A percentile compares a stretch with the other conserved stretches of the same genome.
phyloP scores from a whole-genome alignment of 2,329 filamentous ascomycete genomes.

The Fusarium ramigenum region DNA sequence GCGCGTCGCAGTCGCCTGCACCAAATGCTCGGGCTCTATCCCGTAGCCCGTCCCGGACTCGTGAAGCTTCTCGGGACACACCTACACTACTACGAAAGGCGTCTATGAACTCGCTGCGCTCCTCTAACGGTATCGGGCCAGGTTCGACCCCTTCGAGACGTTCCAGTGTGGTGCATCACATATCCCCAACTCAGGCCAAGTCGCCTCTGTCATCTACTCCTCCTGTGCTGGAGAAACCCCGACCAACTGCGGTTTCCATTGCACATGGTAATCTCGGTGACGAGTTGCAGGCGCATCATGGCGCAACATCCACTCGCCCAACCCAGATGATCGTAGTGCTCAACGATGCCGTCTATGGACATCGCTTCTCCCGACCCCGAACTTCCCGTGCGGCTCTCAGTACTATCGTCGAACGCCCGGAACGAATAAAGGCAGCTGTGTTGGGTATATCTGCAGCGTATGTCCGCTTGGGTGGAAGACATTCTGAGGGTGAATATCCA shows the following conservation, averaged over 20 bases:
- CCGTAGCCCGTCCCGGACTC: slow-evolving; percentile 54
- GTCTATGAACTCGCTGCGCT: slow-evolving; percentile 66
- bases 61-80: slow-evolving; percentile 58
- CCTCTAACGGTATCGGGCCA: slow-evolving; percentile 53
- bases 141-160: slow-evolving; percentile 56
- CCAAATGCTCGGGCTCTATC: slow-evolving; percentile 46
- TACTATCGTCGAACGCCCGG: slow-evolving; percentile 92
- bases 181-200: slow-evolving; percentile 55
- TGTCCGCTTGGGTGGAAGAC: slow-evolving; percentile 84
- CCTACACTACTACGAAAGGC: slow-evolving; percentile 64
- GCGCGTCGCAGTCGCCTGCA: slow-evolving; percentile 37
- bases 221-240: slow-evolving; percentile 50
- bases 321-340: slow-evolving; percentile 82
- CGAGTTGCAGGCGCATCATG: slow-evolving; percentile 73
- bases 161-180: slow-evolving; percentile 57
- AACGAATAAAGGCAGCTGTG: slow-evolving; percentile 85
- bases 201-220: slow-evolving; percentile 43
- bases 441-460: slow-evolving; percentile 88
- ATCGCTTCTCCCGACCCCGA: slow-evolving; percentile 86
- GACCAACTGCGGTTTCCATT: slow-evolving; percentile 62
- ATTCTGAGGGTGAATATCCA: slow-evolving; percentile 75
- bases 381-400: slow-evolving; percentile 75
- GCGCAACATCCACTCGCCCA: slow-evolving; percentile 50
- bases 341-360: slow-evolving; percentile 94
- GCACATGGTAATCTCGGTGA: slow-evolving; percentile 75